Evolutionary conservation across 345 rosid genomes (phyloP), one percentile per base, ranked within the genome.

Genomic region (Gossypium mustelinum): DNA sequence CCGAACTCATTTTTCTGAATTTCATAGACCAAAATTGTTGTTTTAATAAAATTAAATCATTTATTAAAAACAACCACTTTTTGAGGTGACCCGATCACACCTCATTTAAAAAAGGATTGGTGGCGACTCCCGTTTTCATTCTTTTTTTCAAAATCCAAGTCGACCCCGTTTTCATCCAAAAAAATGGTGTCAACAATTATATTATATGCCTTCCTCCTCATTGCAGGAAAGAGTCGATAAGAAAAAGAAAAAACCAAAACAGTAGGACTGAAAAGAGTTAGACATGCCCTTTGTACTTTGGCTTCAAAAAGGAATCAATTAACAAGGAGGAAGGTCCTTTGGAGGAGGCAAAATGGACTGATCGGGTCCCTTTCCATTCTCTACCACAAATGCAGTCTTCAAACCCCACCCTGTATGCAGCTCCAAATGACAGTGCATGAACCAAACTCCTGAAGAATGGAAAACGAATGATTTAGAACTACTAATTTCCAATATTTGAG

Each of bases 401-500:
- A 89, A 75, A n/a, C 92, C 92, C 92, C 92, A 89, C 1, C 90
- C 83, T 0, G 88, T 74, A 65, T 89, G 92, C 9, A 88, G 85
- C 81, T 89, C 92, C 76, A 89, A 24, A 75, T 89, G 92, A 62
- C 92, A 87, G 60, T 88, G 92, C 92, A 86, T 63, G 54, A 85
- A 86, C 90, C 92, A 86, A 18, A 88, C 89, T 9, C 92, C 92
- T 88, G 34, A 14, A 47, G 8, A 25, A 47, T 56, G 9, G 3
- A 7, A 62, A 60, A 39, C 11, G 22, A 57, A 18, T 18, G 5
- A 16, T 71, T 54, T 14, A 71, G 18, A 24, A 16, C 44, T 29
- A 29, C 5, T 2, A 39, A 2, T 41, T 65, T 65, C 20, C 2
- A 29, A 29, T 29, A 3, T 66, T 18, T 20, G 4, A 62, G 43